Evolutionary conservation across 192 early-diverging fungal species (phyloP), one percentile per base, ranked within the genome.

Genomic region (Geranomyces michiganensis): DNA sequence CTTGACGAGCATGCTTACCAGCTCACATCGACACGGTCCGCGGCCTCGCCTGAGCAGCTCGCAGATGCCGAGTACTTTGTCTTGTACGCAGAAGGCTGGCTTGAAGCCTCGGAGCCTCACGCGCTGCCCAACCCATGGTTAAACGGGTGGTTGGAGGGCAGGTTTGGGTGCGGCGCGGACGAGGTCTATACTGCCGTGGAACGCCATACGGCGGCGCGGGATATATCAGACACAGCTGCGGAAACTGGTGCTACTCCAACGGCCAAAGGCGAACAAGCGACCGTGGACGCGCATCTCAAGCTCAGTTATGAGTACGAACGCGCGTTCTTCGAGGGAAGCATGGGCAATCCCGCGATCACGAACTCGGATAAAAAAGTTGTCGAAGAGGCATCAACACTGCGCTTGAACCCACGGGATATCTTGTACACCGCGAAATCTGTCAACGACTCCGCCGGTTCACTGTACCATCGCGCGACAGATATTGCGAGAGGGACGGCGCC

Each of bases 111-210:
- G 29, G 68, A 61, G 21, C 31, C 36, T 6, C 21, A 29, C n/a
- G 31, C 56, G 14, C 31, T 68, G 31, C 33, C 30, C 33, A 70
- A 70, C 58, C 68, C 68, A 43, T 70, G 68, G 68, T 17, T 70
- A n/a, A 61, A 70, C 19, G 68, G 68, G n/a, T 70, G 68, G 68
- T 56, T 70, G 4, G 58, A 61, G 27, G 68, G 68, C 1, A 70
- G 43, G 19, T 70, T 53, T 27, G 68, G 68, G 12, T 59, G 36
- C 19, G 26, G 43, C 21, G 55, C 48, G 8, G 68, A 45, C 21
- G 68, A 70, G 13, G 59, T 70, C 13, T 32, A 21, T 30, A 31
- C 44, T 6, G 68, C 68, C 7, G 59, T 70, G 22, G n/a, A 26
- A 43, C 44, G 46, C 17, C 21, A 47, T 27, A 0, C n/a, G 15